Base-by-base conservation (phyloP, 2,329 filamentous ascomycete genomes). In the Gliomastix tumulicola region DNA sequence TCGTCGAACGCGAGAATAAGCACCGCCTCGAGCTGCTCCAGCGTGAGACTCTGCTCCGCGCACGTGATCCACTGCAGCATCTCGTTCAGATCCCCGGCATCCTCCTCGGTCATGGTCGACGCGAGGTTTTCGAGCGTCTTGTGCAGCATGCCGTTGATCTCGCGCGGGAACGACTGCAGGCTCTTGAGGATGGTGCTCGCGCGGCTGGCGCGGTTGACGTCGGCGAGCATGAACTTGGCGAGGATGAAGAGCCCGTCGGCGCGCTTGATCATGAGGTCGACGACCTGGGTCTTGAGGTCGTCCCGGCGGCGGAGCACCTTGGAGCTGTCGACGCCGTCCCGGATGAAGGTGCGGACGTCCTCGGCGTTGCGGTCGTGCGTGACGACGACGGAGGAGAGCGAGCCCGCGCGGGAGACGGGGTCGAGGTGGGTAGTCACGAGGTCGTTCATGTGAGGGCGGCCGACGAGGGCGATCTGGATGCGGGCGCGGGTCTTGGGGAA, bases 181-280 rank as follows among this genome's bases (percentile, higher is more conserved):
- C 63, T 63, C 16, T 66, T 57, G 6, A 65, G 57, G 2, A 62
- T 71, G 1, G 65, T 64, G 7, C 60, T 55, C 0, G 66, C 63
- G 30, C 69, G 67, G 4, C 59, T 55, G 38, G 69, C 62, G 21
- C 63, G 61, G 17, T 57, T 60, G 4, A 71, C 51, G 34, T 75
- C 70, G 6, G 63, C 63, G 4, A 75, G 38, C 67, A 71, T 71
- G 31, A 70, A 62, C 38, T 69, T 64, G 32, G 67, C 68, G 32
- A 68, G 56, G 16, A 71, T 66, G 43, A 71, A 71, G 15, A 71
- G 57, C 0, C 67, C 68, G 16, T 67, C 61, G 2, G 66, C 66
- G 16, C 63, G 60, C 6, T 55, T 54, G 5, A 55, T 54, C 47
- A 71, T 56, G 7, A 55, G 58, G 4, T 59, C 47, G 3, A 65